Evolutionary conservation across 1,139 yeast species (phyloP).

Genomic region (Yamadazyma sp.): DNA sequence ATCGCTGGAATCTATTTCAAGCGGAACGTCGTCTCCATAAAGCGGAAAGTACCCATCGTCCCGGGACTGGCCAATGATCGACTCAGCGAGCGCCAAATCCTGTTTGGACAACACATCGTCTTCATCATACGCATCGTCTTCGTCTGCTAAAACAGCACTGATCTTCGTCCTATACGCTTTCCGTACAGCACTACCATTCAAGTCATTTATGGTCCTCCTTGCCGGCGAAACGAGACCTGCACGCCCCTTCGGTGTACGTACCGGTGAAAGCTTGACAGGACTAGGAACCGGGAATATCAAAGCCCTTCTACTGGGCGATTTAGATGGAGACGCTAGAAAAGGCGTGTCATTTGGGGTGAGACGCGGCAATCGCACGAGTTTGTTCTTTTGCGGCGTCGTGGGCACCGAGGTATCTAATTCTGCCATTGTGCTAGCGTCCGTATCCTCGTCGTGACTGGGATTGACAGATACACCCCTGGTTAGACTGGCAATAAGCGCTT

Average conservation of each 20-base stretch:
- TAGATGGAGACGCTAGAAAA: conserved; percentile 1
- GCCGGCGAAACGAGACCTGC: conserved; percentile 48
- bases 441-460: not conserved
- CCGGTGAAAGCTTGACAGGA: conserved; percentile 24
- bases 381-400: not conserved
- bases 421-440: too few species aligned
- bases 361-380: not conserved
- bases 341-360: not conserved
- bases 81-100: conserved; percentile 50
- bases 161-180: conserved; percentile 39
- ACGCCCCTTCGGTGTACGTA: conserved; percentile 42
- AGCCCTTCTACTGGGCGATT: conserved; percentile 26
- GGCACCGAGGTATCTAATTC: too few species aligned
- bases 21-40: conserved; percentile 33
- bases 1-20: conserved; percentile 27
- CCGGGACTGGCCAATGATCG: conserved; percentile 29
- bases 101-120: conserved; percentile 26
- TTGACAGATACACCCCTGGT: too few species aligned
- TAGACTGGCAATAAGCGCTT: not conserved
- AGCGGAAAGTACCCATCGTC: conserved; percentile 7
- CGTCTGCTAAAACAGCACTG: conserved; percentile 37
- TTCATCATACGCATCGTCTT: conserved; percentile 25
- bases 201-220: conserved; percentile 37
- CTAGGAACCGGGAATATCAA: conserved; percentile 13
- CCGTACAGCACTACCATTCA: conserved; percentile 52